A percentile compares a stretch with the other conserved stretches of the same genome.
Conservation (phyloP, 2,329 filamentous ascomycete genomes). For the Fusarium sp. region DNA sequence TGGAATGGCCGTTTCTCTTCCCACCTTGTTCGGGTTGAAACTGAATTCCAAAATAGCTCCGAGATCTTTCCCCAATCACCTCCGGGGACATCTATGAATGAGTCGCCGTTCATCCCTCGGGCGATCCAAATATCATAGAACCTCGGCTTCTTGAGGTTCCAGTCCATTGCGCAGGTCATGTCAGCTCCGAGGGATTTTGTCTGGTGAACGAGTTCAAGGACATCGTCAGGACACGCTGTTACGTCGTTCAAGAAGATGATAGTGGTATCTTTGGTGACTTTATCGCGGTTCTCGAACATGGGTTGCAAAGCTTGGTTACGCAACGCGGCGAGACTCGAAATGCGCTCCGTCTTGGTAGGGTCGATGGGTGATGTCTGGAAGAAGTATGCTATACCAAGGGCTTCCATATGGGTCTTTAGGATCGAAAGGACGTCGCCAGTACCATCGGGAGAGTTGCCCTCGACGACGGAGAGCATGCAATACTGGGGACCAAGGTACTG, state of each 20-base stretch:
- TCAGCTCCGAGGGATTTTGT: constrained; percentile 57
- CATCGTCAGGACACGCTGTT: constrained; percentile 62
- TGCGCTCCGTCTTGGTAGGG: neutral
- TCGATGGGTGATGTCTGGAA: neutral
- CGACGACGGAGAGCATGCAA: neutral
- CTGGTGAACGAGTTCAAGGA: constrained; percentile 66
- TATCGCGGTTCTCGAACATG: neutral
- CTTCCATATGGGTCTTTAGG: neutral
- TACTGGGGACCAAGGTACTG: neutral
- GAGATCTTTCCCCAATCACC: constrained; percentile 55
- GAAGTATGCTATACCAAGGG: neutral
- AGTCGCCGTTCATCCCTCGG: constrained; percentile 62
- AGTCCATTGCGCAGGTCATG: constrained; percentile 64
- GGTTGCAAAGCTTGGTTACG: neutral
- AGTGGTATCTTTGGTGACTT: constrained; percentile 49
- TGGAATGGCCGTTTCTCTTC: constrained; percentile 59
- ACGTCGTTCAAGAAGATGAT: constrained; percentile 66
- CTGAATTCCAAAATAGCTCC: constrained; percentile 64
- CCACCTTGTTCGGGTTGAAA: constrained; percentile 49
- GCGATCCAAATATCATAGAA: constrained; percentile 68
- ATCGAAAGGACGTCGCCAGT: neutral
- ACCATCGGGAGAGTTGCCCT: neutral
- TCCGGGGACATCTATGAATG: constrained; percentile 63
- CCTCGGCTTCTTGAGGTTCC: neutral
- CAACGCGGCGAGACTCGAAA: neutral